Percentiles rank a stretch among this genome's conserved stretches.
Evolutionary conservation across 1,284 basidiomycete genomes (phyloP).

Genomic region (Irpex sp.): DNA sequence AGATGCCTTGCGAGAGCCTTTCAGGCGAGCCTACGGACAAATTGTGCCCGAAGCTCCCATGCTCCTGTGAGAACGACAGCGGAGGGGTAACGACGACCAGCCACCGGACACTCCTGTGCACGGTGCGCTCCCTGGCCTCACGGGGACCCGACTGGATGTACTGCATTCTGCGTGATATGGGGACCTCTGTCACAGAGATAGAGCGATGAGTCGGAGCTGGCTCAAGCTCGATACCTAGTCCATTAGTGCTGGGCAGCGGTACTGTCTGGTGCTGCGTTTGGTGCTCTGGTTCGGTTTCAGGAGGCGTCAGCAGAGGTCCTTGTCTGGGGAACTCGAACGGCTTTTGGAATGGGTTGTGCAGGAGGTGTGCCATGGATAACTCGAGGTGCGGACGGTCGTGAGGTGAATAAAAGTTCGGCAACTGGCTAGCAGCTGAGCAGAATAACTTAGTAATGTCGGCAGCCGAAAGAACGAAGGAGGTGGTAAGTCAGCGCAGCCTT

Average conservation of each 20-base stretch:
- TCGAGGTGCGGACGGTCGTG: constrained; percentile 15
- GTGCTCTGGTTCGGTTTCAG: constrained; percentile 49
- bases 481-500: neutral
- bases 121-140: constrained; percentile 44
- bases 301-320: constrained; percentile 43
- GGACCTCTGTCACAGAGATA: constrained; percentile 15
- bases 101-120: constrained; percentile 46
- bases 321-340: constrained; percentile 46
- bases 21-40: constrained; percentile 56
- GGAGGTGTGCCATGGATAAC: constrained; percentile 44
- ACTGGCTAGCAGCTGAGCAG: constrained; percentile 23
- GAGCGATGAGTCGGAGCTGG: constrained; percentile 18
- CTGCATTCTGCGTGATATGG: constrained; percentile 43
- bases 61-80: constrained; percentile 51
- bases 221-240: constrained; percentile 21
- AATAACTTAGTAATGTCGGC: constrained; percentile 8
- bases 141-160: constrained; percentile 54
- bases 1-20: constrained; percentile 61
- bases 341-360: constrained; percentile 45
- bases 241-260: constrained; percentile 8
- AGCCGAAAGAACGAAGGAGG: neutral
- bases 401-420: constrained; percentile 11
- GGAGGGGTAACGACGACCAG: constrained; percentile 71
- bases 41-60: constrained; percentile 57
- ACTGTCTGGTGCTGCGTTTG: constrained; percentile 9